Evolutionary conservation across 31 red algal genomes (phyloP).

Genomic region (Endocladia muricata): DNA sequence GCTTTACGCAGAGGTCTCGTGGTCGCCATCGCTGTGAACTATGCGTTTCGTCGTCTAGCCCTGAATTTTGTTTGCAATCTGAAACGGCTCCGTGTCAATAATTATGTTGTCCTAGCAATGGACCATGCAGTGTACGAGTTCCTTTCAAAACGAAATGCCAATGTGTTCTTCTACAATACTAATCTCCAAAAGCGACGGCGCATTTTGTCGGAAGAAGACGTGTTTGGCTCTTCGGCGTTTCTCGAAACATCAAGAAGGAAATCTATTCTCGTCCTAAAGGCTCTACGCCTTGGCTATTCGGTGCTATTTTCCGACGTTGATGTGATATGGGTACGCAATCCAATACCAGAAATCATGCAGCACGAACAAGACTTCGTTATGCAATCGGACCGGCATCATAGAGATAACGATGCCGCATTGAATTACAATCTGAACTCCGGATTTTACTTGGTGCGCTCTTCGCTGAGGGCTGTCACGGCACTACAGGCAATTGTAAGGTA

Average conservation of each 20-base stretch:
- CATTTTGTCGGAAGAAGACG: not conserved
- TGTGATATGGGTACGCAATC: slow-evolving; percentile 62
- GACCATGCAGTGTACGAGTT: slow-evolving; percentile 32
- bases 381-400: slow-evolving; percentile 44
- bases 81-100: slow-evolving; percentile 20
- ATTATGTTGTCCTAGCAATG: slow-evolving; percentile 59
- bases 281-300: slow-evolving; percentile 65
- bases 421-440: slow-evolving; percentile 85
- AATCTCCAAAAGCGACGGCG: not conserved
- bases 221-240: slow-evolving; percentile 57
- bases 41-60: slow-evolving; percentile 56
- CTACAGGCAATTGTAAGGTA: slow-evolving; percentile 67
- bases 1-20: not conserved
- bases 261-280: slow-evolving; percentile 45
- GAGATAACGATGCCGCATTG: slow-evolving; percentile 12
- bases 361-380: slow-evolving; percentile 50
- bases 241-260: slow-evolving; percentile 47
- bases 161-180: slow-evolving; percentile 34
- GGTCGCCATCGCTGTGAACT: slow-evolving; percentile 53
- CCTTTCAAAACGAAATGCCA: slow-evolving; percentile 9
- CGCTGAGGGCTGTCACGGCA: slow-evolving; percentile 34
- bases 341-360: slow-evolving; percentile 10
- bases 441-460: slow-evolving; percentile 68
- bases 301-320: slow-evolving; percentile 85
- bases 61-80: slow-evolving; percentile 81